Evolutionary conservation across 495 filamentous ascomycete genomes (phyloP).

Genomic region (Entonaema liquescens): DNA sequence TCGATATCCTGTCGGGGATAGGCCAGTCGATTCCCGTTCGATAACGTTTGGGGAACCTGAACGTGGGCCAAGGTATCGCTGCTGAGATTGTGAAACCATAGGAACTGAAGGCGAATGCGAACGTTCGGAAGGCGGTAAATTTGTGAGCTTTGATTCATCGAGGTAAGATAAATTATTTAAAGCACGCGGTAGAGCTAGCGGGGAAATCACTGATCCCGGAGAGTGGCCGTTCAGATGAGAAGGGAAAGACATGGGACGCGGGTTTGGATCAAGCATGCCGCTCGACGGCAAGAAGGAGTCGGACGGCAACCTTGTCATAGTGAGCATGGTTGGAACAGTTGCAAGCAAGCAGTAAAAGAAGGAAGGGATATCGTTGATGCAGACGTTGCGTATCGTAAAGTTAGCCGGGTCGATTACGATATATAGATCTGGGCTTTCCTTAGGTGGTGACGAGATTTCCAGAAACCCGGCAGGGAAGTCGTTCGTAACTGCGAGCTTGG

Average conservation of each 20-base stretch:
- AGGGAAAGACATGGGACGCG: slow-evolving; percentile 28
- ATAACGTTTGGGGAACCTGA: slow-evolving; percentile 22
- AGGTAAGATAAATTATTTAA: slow-evolving; percentile 45
- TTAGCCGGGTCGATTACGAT: slow-evolving; percentile 18
- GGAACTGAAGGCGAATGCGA: slow-evolving; percentile 38
- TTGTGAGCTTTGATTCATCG: slow-evolving; percentile 35
- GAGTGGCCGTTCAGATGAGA: slow-evolving; percentile 45
- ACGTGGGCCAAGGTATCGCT: slow-evolving; percentile 45
- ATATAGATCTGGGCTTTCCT: slow-evolving; percentile 17
- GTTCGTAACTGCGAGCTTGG: slow-evolving; percentile 7
- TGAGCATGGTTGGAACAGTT: slow-evolving; percentile 32
- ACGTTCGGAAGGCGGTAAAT: slow-evolving; percentile 41
- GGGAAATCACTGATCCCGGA: slow-evolving; percentile 52
- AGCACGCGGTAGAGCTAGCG: slow-evolving; percentile 50
- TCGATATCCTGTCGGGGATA: slow-evolving; percentile 31
- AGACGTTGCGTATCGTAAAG: slow-evolving; percentile 18
- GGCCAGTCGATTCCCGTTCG: slow-evolving; percentile 32
- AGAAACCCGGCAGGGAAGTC: slow-evolving; percentile 1
- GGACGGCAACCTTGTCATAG: slow-evolving; percentile 39
- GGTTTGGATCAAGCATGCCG: slow-evolving; percentile 37
- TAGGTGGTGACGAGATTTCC: slow-evolving; percentile 10
- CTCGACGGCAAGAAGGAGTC: slow-evolving; percentile 39
- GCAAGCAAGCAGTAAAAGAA: slow-evolving; percentile 6
- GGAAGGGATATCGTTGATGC: slow-evolving; percentile 10
- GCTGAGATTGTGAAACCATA: slow-evolving; percentile 15